Conservation (phyloP, 305 asterid genomes). For the Fraxinus sp. region DNA sequence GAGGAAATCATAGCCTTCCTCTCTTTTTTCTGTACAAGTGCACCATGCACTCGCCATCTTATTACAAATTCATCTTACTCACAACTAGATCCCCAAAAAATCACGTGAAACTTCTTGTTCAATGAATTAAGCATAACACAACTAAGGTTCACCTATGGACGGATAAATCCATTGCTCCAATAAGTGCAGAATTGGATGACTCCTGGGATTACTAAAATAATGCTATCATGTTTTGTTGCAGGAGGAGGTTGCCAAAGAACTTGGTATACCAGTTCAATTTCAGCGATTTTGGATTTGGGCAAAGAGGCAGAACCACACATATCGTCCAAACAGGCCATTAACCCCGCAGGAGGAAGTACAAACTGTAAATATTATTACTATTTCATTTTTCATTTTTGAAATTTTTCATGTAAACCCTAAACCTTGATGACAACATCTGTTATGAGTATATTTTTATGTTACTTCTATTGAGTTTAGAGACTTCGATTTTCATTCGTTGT, state of each 20-base stretch:
- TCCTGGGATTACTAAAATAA: neutral
- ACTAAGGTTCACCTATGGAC: no score
- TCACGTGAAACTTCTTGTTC: neutral
- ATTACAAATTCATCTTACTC: neutral
- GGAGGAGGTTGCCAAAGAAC: slow-evolving; percentile 77
- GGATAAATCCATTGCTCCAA: neutral
- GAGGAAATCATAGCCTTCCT: neutral
- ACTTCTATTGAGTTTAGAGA: neutral
- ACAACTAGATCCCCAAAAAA: neutral
- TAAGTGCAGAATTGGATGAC: neutral
- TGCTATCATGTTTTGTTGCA: slow-evolving; percentile 27
- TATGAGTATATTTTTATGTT: neutral
- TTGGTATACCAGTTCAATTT: slow-evolving; percentile 69
- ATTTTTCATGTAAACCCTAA: neutral
- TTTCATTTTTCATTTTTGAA: neutral
- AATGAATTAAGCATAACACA: neutral
- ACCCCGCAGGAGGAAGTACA: slow-evolving; percentile 71
- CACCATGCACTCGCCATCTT: neutral
- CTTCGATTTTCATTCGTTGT: neutral
- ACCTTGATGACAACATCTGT: neutral
- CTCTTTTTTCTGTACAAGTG: neutral
- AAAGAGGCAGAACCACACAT: slow-evolving; percentile 77
- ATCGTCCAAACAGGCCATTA: slow-evolving; percentile 74
- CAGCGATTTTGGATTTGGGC: slow-evolving; percentile 92
- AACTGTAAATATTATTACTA: slow-evolving; percentile 42